Evolutionary conservation across 2,329 filamentous ascomycete genomes (phyloP), one percentile per base, ranked within the genome.

Genomic region (Chrysosphaeria jannelii): DNA sequence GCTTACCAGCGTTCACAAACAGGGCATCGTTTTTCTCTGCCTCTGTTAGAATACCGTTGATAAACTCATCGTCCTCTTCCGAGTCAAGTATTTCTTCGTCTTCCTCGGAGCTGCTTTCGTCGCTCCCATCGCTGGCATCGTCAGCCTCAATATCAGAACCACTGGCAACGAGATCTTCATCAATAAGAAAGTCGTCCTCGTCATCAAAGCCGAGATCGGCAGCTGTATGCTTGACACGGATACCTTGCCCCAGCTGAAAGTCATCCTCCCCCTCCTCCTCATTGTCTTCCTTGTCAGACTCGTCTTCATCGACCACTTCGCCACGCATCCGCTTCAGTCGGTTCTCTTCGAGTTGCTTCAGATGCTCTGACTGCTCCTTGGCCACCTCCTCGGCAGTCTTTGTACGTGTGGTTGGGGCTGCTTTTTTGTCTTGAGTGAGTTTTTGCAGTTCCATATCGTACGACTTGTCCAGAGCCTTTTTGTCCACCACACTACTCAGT

Each of bases 111-210:
- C 69, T 60, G 10, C 53, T 51, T 1, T 43, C 41, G 8, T 43
- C 40, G 11, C 24, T 20, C 3, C 45, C 45, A 4, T 55, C 51
- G 1, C 53, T 51, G 8, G 52, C 49, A 13, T 57, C 53, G 10
- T 55, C 44, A 4, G 51, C 46, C 14, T 68, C 60, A n/a, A 64
- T 36, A 19, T 68, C 64, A 5, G 74, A 81, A 18, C 65, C 72
- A 33, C 67, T 79, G 8, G 78, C 78, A 16, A 91, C 57, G 10
- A 93, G 53, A 36, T 89, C 70, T 30, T 85, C 74, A 28, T 93
- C 81, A 30, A 91, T 65, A 13, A 81, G 40, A 35, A 93, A 93
- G 34, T 91, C 76, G 35, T 93, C 81, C 39, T 93, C 81, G 34
- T 91, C 81, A 32, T 90, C 78, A 16, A 89, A 67, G 5, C 65